phyloP scores from a whole-genome alignment of 345 rosid genomes.

The Dovyalis caffra region DNA sequence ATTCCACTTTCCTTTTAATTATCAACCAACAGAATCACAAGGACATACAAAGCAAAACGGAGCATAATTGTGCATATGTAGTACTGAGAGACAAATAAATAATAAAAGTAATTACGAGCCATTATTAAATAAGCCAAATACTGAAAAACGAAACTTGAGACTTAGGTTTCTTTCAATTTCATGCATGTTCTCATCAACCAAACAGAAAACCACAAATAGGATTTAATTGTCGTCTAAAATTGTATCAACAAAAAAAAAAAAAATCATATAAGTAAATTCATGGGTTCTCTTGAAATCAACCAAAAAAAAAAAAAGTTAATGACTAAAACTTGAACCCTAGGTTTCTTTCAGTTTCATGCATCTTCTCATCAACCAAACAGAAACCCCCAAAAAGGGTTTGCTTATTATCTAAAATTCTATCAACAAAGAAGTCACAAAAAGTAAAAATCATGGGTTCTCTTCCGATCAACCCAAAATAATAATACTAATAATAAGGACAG shows the following conservation, averaged over 20 bases:
- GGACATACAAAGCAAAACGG: neutral
- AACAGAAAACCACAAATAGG: neutral
- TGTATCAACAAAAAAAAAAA: neutral
- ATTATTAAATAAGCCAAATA: neutral
- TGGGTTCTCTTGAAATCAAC: neutral
- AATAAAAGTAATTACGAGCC: neutral
- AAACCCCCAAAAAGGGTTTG: neutral
- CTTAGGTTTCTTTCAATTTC: neutral
- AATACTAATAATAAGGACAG: no score
- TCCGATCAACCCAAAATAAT: neutral
- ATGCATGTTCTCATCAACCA: neutral
- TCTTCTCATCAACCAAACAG: neutral
- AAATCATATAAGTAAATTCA: neutral
- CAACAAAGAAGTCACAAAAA: neutral
- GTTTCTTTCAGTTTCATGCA: neutral
- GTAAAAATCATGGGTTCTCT: neutral
- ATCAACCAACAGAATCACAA: neutral
- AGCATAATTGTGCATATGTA: neutral
- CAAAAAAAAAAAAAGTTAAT: neutral
- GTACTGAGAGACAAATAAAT: neutral
- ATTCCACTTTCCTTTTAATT: slow-evolving; percentile 4
- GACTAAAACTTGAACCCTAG: neutral
- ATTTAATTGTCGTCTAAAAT: neutral
- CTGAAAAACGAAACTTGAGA: neutral
- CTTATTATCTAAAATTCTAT: neutral